Evolutionary conservation across 2,329 filamentous ascomycete species (phyloP).

Genomic region (Calonectria leucothoes): DNA sequence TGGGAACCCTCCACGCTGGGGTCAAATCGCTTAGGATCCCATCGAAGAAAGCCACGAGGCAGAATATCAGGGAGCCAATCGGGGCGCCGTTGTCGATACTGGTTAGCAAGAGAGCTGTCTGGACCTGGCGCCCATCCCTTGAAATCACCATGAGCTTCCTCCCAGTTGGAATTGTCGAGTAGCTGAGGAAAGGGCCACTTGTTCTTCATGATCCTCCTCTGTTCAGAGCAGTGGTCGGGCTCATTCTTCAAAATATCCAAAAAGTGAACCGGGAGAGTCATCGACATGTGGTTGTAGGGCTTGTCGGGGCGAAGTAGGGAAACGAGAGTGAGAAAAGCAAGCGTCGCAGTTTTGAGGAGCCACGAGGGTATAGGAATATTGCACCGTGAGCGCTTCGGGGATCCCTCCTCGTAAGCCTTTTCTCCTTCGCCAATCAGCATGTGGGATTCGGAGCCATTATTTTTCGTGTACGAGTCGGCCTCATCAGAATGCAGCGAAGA

Average conservation of each 20-base stretch:
- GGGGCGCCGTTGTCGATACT: constrained; percentile 40
- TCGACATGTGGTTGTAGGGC: constrained; percentile 47
- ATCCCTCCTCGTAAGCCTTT: constrained; percentile 8
- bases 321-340: constrained; percentile 35
- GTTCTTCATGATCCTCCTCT: constrained; percentile 36
- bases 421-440: constrained; percentile 21
- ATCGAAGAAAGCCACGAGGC: constrained; percentile 46
- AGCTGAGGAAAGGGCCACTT: constrained; percentile 47
- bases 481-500: constrained; percentile 1
- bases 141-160: constrained; percentile 41
- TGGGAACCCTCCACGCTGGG: constrained; percentile 32
- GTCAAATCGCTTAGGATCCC: constrained; percentile 41
- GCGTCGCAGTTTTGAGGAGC: constrained; percentile 29
- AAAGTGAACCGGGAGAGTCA: constrained; percentile 46
- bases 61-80: constrained; percentile 44
- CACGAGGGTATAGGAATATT: constrained; percentile 24
- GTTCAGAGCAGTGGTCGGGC: constrained; percentile 40
- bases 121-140: constrained; percentile 48
- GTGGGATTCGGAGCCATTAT: constrained; percentile 23
- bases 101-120: constrained; percentile 36
- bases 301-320: constrained; percentile 42
- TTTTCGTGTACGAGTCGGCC: constrained; percentile 5
- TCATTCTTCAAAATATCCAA: constrained; percentile 43
- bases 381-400: constrained; percentile 13
- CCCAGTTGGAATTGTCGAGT: constrained; percentile 40